Conservation (phyloP, 805 yeast genomes). For the Zygoascus bituminiphila region DNA sequence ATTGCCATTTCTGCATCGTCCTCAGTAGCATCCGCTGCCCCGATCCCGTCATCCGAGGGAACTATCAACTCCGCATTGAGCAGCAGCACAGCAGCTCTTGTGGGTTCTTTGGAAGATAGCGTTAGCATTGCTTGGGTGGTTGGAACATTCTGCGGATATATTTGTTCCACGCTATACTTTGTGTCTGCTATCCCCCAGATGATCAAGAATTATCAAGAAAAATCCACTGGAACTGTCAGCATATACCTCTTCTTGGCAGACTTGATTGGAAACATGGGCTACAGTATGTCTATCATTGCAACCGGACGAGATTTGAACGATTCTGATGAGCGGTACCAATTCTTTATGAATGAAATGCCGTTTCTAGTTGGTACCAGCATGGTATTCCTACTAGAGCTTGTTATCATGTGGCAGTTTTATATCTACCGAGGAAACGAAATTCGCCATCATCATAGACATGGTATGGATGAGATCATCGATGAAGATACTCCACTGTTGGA, state of each 20-base stretch:
- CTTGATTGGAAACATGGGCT: constrained; percentile 21
- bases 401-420: constrained; percentile 22
- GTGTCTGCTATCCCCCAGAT: constrained; percentile 35
- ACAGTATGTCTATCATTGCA: constrained; percentile 22
- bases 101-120: not conserved
- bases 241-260: constrained; percentile 25
- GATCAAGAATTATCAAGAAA: constrained; percentile 28
- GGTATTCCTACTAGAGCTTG: constrained; percentile 21
- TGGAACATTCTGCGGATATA: constrained; percentile 13
- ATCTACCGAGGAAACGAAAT: constrained; percentile 6
- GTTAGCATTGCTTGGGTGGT: not conserved
- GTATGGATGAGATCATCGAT: not conserved
- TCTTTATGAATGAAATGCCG: constrained; percentile 24
- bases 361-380: constrained; percentile 23
- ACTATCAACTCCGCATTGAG: not conserved
- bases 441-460: constrained; percentile 1
- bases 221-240: constrained; percentile 35
- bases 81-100: too few species aligned
- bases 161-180: constrained; percentile 19
- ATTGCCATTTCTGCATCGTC: not conserved
- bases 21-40: constrained; percentile 4
- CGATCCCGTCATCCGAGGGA: not conserved
- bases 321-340: constrained; percentile 15
- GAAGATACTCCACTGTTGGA: not conserved
- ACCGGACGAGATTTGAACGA: constrained; percentile 17